phyloP scores from a whole-genome alignment of 2,329 filamentous ascomycete genomes.

The Pseudogymnoascus verrucosus region DNA sequence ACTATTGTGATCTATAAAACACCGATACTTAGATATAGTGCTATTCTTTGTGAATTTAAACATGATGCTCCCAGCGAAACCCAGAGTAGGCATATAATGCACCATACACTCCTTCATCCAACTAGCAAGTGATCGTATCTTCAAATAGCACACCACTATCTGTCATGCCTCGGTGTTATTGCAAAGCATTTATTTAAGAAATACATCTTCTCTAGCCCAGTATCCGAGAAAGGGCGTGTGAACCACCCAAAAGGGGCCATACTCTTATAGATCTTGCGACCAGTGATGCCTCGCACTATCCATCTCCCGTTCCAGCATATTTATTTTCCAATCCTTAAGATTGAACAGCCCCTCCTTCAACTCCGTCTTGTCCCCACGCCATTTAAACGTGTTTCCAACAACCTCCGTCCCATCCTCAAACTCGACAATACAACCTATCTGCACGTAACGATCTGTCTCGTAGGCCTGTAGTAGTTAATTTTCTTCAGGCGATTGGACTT shows the following conservation, averaged over 20 bases:
- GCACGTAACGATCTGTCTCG: slow-evolving; percentile 14
- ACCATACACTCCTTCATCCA: too few relatives aligned
- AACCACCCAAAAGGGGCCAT: too few relatives aligned
- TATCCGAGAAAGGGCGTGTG: not conserved
- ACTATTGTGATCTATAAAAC: not conserved
- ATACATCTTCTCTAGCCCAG: not conserved
- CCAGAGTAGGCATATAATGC: too few relatives aligned
- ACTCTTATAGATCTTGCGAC: not conserved
- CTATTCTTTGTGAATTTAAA: too few relatives aligned
- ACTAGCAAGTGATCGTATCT: too few relatives aligned
- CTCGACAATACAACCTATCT: slow-evolving; percentile 14
- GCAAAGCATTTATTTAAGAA: not conserved
- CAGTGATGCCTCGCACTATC: not conserved
- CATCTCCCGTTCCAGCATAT: slow-evolving; percentile 13
- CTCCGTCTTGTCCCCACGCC: slow-evolving; percentile 9
- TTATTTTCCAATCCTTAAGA: slow-evolving; percentile 15
- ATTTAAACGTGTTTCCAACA: slow-evolving; percentile 14
- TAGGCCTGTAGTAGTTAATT: slow-evolving; percentile 13
- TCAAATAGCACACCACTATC: too few relatives aligned
- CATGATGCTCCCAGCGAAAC: too few relatives aligned
- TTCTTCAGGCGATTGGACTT: slow-evolving; percentile 8
- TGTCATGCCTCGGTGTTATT: not conserved
- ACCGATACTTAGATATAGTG: too few relatives aligned
- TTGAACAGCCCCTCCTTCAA: slow-evolving; percentile 15
- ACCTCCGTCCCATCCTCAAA: slow-evolving; percentile 17